Percentiles rank a stretch among this genome's conserved stretches.
Conservation (phyloP, 805 yeast species). For the Metschnikowia kofuensis region DNA sequence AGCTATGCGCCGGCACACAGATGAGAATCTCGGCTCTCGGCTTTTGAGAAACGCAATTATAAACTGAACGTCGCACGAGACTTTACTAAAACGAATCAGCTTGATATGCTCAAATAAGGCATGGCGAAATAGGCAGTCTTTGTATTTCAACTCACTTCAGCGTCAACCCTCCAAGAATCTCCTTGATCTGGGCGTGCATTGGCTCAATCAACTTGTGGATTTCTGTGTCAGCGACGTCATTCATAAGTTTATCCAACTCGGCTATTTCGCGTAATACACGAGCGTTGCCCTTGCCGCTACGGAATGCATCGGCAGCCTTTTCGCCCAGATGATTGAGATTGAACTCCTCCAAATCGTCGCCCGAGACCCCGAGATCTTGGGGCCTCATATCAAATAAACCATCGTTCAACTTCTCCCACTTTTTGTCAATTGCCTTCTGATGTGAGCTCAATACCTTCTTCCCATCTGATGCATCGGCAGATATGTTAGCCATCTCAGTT, state of each 20-base stretch:
- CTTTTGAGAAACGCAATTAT: too few relatives aligned
- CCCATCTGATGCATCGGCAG: conserved; percentile 17
- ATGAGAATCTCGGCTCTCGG: background rate
- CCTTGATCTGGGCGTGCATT: conserved; percentile 8
- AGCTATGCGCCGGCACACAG: background rate
- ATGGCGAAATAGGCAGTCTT: background rate
- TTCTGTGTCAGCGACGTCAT: conserved; percentile 7
- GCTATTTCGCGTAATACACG: conserved; percentile 12
- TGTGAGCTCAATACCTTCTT: conserved; percentile 22
- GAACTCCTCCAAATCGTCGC: conserved; percentile 44
- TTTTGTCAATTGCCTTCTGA: conserved; percentile 23
- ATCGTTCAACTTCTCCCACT: conserved; percentile 47
- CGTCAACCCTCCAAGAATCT: background rate
- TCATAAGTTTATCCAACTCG: conserved; percentile 11
- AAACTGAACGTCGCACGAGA: background rate
- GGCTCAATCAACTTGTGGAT: conserved; percentile 13
- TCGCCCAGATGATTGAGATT: conserved; percentile 23
- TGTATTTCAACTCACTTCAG: background rate
- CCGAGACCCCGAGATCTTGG: conserved; percentile 36
- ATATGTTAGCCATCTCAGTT: background rate
- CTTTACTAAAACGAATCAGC: background rate
- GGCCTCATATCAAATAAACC: conserved; percentile 25
- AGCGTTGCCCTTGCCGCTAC: conserved; percentile 8
- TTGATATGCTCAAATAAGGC: background rate
- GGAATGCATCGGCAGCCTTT: conserved; percentile 5